A percentile compares a stretch with the other conserved stretches of the same genome.
Evolutionary conservation across 1,139 yeast genomes (phyloP).

Genomic region (Diutina catenulata): DNA sequence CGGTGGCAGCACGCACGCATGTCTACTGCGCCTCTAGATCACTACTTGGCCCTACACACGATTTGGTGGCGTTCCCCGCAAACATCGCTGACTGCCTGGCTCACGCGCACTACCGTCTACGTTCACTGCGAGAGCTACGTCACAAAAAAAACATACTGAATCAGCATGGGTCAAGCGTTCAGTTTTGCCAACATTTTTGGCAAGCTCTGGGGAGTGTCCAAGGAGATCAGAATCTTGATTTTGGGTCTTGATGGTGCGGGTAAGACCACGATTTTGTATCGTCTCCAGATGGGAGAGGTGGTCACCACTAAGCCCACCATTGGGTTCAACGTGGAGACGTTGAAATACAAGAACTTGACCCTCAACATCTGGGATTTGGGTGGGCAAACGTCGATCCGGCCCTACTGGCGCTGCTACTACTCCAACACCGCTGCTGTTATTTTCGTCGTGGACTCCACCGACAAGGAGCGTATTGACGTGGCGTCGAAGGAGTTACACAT

Average conservation of each 20-base stretch:
- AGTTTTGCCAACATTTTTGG: slow-evolving; percentile 68
- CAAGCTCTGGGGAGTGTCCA: slow-evolving; percentile 78
- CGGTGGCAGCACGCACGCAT: no score
- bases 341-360: slow-evolving; percentile 80
- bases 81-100: no score
- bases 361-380: slow-evolving; percentile 89
- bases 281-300: slow-evolving; percentile 44
- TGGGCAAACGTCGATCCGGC: slow-evolving; percentile 93
- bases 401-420: slow-evolving; percentile 97
- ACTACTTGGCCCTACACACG: no score
- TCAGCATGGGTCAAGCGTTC: slow-evolving; percentile 67
- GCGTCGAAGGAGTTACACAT: slow-evolving; percentile 82
- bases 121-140: slow-evolving; percentile 6
- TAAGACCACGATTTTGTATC: slow-evolving; percentile 86
- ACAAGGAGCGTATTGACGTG: slow-evolving; percentile 80
- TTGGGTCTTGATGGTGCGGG: slow-evolving; percentile 98
- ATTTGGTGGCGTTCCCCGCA: no score
- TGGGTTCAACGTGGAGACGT: slow-evolving; percentile 94
- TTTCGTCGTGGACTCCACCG: slow-evolving; percentile 95
- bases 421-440: slow-evolving; percentile 93
- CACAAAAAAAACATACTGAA: background rate
- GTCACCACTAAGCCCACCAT: slow-evolving; percentile 63
- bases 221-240: slow-evolving; percentile 84
- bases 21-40: no score
- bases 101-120: no score